Evolutionary conservation across 2,329 filamentous ascomycete genomes (phyloP).

Genomic region (Zymoseptoria ardabiliae): DNA sequence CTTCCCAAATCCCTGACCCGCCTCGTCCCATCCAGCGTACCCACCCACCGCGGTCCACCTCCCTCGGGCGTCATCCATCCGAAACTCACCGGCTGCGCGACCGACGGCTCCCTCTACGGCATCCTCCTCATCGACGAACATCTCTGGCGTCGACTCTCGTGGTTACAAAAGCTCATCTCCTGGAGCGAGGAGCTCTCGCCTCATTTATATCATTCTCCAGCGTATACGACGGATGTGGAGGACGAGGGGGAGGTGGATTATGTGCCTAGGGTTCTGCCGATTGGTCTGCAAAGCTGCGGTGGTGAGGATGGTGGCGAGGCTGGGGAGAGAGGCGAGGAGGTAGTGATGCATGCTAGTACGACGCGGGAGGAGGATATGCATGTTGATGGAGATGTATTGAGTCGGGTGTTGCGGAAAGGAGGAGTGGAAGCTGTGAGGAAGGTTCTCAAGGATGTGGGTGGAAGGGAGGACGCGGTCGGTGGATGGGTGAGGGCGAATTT

Average conservation of each 20-base stretch:
- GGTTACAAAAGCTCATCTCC: constrained; percentile 59
- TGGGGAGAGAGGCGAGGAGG: constrained; percentile 25
- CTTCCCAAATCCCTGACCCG: constrained; percentile 37
- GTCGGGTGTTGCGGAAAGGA: constrained; percentile 26
- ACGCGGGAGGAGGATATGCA: constrained; percentile 24
- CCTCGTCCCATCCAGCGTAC: constrained; percentile 40
- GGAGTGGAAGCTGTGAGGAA: constrained; percentile 16
- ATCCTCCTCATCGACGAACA: constrained; percentile 58
- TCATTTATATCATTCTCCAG: constrained; percentile 11
- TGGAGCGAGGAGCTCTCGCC: constrained; percentile 28
- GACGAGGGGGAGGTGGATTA: constrained; percentile 13
- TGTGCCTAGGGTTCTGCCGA: constrained; percentile 4
- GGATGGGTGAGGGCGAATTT: constrained; percentile 28
- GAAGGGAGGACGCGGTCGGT: constrained; percentile 20
- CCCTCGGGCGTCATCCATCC: constrained; percentile 36
- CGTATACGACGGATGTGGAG: constrained; percentile 10
- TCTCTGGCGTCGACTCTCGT: constrained; percentile 61
- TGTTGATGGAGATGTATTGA: constrained; percentile 38
- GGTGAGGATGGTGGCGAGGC: constrained; percentile 10
- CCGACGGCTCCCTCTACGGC: constrained; percentile 46
- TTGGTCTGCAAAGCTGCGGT: constrained; percentile 13
- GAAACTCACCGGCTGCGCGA: constrained; percentile 43
- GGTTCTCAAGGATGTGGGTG: constrained; percentile 16
- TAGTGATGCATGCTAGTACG: constrained; percentile 13
- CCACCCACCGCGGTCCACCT: constrained; percentile 31